Evolutionary conservation across 768 basidiomycete species (phyloP).

Genomic region (Cystobasidium onofrii): DNA sequence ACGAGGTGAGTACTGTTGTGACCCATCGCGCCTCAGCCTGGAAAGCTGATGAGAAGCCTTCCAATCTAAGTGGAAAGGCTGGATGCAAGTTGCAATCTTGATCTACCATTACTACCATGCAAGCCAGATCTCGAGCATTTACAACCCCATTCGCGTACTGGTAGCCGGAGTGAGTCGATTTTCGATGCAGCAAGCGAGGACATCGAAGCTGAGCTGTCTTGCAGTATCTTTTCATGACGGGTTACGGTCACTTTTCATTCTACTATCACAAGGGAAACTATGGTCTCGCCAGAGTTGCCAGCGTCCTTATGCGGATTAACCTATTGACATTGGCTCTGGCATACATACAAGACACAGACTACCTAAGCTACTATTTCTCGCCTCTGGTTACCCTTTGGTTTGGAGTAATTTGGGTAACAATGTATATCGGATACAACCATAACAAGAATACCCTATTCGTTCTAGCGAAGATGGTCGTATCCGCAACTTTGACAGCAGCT

Average conservation of each 20-base stretch:
- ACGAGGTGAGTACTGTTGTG: slow-evolving; percentile 50
- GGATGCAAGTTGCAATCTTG: slow-evolving; percentile 93
- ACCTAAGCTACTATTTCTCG: slow-evolving; percentile 81
- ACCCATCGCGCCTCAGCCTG: not conserved
- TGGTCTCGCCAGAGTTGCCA: slow-evolving; percentile 63
- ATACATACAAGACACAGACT: slow-evolving; percentile 86
- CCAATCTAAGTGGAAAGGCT: slow-evolving; percentile 73
- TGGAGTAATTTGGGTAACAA: slow-evolving; percentile 71
- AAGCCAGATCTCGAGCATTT: slow-evolving; percentile 81
- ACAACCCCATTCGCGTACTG: slow-evolving; percentile 78
- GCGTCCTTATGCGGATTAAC: slow-evolving; percentile 75
- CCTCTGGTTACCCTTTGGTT: slow-evolving; percentile 83
- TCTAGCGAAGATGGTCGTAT: slow-evolving; percentile 60
- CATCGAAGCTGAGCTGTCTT: not conserved
- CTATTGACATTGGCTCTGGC: slow-evolving; percentile 70
- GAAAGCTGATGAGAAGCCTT: not conserved
- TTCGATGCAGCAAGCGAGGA: no score
- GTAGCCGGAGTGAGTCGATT: slow-evolving; percentile 58
- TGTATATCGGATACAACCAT: slow-evolving; percentile 61
- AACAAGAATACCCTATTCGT: slow-evolving; percentile 64
- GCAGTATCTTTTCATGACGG: slow-evolving; percentile 65
- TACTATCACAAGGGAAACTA: slow-evolving; percentile 85
- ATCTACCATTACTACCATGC: slow-evolving; percentile 85
- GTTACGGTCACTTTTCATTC: slow-evolving; percentile 62
- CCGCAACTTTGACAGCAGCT: slow-evolving; percentile 57